Conservation (phyloP, 2,329 filamentous ascomycete genomes). For the Ustulina deusta region DNA sequence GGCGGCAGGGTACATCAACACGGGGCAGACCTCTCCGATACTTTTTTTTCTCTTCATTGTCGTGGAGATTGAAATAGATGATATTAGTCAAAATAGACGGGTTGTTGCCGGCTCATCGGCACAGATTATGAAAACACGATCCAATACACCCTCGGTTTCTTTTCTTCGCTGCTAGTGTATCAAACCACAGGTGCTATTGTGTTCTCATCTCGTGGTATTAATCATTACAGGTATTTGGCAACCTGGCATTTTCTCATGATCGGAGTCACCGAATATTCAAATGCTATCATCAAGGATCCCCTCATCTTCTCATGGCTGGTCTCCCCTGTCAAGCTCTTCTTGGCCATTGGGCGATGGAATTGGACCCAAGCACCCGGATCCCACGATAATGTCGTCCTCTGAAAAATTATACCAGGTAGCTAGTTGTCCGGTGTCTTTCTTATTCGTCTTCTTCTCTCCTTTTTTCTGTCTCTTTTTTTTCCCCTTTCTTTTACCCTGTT, state of each 20-base stretch:
- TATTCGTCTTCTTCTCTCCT: neutral
- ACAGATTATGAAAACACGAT: conserved; percentile 1
- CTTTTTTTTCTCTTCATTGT: conserved; percentile 19
- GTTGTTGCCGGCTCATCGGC: conserved; percentile 16
- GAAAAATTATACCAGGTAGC: neutral
- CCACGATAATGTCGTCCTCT: conserved; percentile 11
- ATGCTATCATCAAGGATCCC: neutral
- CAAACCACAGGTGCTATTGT: neutral
- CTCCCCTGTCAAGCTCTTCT: conserved; percentile 14
- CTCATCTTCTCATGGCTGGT: conserved; percentile 2
- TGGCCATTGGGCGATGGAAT: conserved; percentile 15
- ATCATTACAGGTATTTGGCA: neutral
- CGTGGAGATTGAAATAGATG: conserved; percentile 33
- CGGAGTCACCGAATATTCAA: conserved; percentile 24
- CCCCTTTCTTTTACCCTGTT: neutral
- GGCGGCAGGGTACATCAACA: conserved; percentile 27
- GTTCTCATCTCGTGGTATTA: neutral
- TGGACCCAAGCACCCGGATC: conserved; percentile 35
- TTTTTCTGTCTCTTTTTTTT: neutral
- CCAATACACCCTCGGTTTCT: conserved; percentile 17
- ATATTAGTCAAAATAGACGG: conserved; percentile 31
- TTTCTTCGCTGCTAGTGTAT: neutral
- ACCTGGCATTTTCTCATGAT: neutral
- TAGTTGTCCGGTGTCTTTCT: neutral
- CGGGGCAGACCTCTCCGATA: conserved; percentile 28